A percentile compares a stretch with the other conserved stretches of the same genome.
Evolutionary conservation across 495 filamentous ascomycete genomes (phyloP).

Genomic region (Thozetella sp.): DNA sequence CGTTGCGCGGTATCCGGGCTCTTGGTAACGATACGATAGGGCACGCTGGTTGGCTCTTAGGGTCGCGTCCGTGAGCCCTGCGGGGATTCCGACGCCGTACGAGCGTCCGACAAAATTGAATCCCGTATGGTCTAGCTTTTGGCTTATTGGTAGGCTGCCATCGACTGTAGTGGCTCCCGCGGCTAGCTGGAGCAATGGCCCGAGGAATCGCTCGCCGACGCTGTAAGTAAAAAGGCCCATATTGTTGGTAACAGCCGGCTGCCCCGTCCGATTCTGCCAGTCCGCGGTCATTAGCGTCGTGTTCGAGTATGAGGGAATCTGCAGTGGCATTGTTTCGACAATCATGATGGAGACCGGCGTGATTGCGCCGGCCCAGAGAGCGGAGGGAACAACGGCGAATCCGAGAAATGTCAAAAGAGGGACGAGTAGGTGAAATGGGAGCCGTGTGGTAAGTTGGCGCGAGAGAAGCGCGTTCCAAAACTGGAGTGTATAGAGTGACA

Average conservation of each 20-base stretch:
- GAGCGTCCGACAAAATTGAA: conserved; percentile 32
- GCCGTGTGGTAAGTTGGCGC: not conserved
- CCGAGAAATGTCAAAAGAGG: conserved; percentile 18
- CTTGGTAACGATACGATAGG: conserved; percentile 24
- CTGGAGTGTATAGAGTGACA: conserved; percentile 14
- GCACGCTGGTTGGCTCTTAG: conserved; percentile 15
- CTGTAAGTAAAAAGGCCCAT: conserved; percentile 31
- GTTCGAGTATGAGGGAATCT: conserved; percentile 28
- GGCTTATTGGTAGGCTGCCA: conserved; percentile 11
- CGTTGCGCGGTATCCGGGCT: conserved; percentile 22
- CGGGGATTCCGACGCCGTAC: conserved; percentile 32
- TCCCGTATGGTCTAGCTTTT: conserved; percentile 34
- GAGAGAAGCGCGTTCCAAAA: conserved; percentile 14
- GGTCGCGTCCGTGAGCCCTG: conserved; percentile 24
- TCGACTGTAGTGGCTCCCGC: conserved; percentile 23
- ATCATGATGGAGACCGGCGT: conserved; percentile 22
- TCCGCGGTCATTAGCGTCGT: conserved; percentile 16
- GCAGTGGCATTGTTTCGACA: conserved; percentile 2
- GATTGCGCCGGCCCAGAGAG: conserved; percentile 36
- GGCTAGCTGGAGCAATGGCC: conserved; percentile 20
- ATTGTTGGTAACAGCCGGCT: conserved; percentile 12
- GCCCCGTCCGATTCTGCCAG: conserved; percentile 9
- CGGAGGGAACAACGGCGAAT: conserved; percentile 20
- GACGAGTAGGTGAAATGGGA: conserved; percentile 5
- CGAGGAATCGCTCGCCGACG: conserved; percentile 21